Base-by-base conservation (phyloP, 1,284 basidiomycete species). In the Rhizopogon hawkerae region DNA sequence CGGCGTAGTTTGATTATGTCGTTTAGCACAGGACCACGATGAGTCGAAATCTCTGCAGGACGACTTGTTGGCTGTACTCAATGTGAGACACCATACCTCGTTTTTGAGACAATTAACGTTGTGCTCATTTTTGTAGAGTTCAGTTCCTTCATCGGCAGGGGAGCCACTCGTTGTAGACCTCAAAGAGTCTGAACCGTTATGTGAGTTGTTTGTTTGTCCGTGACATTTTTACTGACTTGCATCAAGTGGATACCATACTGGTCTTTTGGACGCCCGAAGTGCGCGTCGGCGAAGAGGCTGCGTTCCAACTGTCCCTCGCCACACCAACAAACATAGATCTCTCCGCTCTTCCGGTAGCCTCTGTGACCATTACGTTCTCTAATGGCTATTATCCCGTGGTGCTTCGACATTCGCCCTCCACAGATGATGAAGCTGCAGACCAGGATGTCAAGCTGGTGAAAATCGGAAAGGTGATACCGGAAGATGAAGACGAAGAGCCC, bases 261-360 rank as follows among this genome's bases (percentile, higher is more conserved):
- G 73, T 82, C 0, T 94, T 94, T 64, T 92, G 87, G 83, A 63
- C 72, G 7, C 56, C 75, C 0, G 74, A 81, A 52, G 76, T 81
- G 18, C 71, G 75, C 37, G 75, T 91, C 3, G 76, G 74, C n/a
- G 75, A 82, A 46, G 58, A 68, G 5, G 77, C 77, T 0, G 76
- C 85, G 0, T 93, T 89, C 65, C 91, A 94, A 60, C 57, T 94
- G 3, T 70, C 72, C 9, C 61, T 91, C 14, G 67, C 73, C 5
- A 74, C 81, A 0, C 76, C 80, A 0, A 54, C 60, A 0, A 55
- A 66, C 14, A 64, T 75, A 3, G 61, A 70, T 0, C 69, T 85
- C 11, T 71, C 75, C 4, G 68, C 69, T 0, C 65, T 90, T 31
- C 77, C 83, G 0, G 77, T 91, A 56, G 60, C 73, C 0, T 74